phyloP scores from a whole-genome alignment of 306 rosid species.

The Casuarina cunninghamiana region DNA sequence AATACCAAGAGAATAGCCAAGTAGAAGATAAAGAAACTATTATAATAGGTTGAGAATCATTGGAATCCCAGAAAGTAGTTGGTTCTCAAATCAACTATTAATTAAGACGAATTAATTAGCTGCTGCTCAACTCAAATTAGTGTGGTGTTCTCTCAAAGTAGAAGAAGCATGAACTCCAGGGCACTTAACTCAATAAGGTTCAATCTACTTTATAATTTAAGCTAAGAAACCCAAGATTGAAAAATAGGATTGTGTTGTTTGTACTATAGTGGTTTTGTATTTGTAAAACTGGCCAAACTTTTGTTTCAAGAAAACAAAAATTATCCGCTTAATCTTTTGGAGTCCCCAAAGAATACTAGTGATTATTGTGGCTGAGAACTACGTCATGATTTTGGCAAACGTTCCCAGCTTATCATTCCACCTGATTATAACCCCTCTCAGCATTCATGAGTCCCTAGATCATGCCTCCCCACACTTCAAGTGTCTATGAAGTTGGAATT shows the following conservation, averaged over 20 bases:
- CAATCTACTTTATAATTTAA: neutral
- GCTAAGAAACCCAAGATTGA: neutral
- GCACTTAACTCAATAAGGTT: neutral
- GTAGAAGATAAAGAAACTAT: neutral
- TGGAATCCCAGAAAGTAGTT: neutral
- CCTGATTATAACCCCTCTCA: neutral
- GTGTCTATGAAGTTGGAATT: neutral
- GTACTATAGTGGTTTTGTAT: neutral
- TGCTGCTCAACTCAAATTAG: neutral
- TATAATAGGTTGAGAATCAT: slow-evolving; percentile 9
- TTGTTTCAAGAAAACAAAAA: neutral
- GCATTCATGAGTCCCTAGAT: neutral
- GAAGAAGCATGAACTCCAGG: neutral
- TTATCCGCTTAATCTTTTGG: neutral
- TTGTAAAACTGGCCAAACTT: neutral
- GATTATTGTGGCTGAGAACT: neutral
- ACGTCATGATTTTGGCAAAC: neutral
- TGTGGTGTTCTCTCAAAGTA: neutral
- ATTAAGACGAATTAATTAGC: too few species aligned
- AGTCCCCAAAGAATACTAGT: neutral
- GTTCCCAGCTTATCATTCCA: neutral
- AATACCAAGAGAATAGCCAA: neutral
- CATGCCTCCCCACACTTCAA: neutral
- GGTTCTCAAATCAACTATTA: neutral
- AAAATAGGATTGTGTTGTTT: neutral